Base-by-base conservation (phyloP, 73 alveolate genomes). In the Durusdinium trenchii region DNA sequence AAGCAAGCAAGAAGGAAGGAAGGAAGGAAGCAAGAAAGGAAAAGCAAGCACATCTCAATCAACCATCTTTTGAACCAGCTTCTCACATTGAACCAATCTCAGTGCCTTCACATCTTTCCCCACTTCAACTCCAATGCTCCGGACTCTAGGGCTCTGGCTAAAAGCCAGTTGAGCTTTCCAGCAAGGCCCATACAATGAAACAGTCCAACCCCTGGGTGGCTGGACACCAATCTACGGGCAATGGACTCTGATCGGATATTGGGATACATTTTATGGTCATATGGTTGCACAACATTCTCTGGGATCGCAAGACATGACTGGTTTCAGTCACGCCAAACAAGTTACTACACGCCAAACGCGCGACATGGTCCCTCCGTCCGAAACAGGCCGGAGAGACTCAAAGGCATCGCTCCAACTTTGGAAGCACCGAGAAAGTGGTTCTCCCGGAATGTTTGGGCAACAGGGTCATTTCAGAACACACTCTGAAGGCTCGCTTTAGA, bases 141-240 rank as follows among this genome's bases (percentile, higher is more conserved):
- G n/a, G n/a, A n/a, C n/a, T n/a, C n/a, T n/a, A n/a, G n/a, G n/a
- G n/a, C n/a, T n/a, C n/a, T n/a, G n/a, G 52, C 91, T 60, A 92
- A 42, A 46, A 92, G 78, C 98, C 98, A 92, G 79, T 92, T 92
- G 81, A 69, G 69, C 98, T 92, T 92, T 18, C 79, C 91, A 42
- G 76, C 81, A 57, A 52, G 26, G 91, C 98, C 98, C 67, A 42
- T 48, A 40, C 98, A 92, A 26, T 92, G 87, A 50, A 92, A 92
- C 28, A 69, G 47, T 3, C 98, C 98, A 26, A 73, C 86, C 18
- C 96, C 96, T 89, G 67, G 95, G 85, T 23, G 35, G 28, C 84
- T 10, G 48, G 45, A 32, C 10, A 32, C 38, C 20, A 71, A 16
- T 10, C 84, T 18, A 35, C 2, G 1, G 46, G 23, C 26, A 30